Base-by-base conservation (phyloP, 1,284 basidiomycete species). In the Malassezia arunalokei region DNA sequence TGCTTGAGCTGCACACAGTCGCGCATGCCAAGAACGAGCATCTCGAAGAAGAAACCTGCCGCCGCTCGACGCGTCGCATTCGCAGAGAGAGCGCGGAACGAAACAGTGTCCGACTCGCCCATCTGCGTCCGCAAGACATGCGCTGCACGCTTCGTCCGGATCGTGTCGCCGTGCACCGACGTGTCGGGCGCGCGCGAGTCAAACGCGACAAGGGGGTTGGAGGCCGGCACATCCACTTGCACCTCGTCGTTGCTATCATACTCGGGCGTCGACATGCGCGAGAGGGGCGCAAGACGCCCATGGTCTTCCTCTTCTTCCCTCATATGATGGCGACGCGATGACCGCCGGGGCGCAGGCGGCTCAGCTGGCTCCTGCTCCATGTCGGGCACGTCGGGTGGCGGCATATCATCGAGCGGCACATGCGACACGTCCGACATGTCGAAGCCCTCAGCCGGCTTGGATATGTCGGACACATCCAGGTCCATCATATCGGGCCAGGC, bases 41-140 rank as follows among this genome's bases (percentile, higher is more conserved):
- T 76, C 75, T 98, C 92, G 69, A 96, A 98, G 79, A 98, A 98
- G 79, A 98, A 96, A 2, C 87, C 83, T 0, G 90, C 82, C 0
- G 91, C 89, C 3, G 90, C 92, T 41, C 88, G 82, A 47, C 87
- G 83, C 7, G 86, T 85, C 7, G 88, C 87, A 80, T 84, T 86
- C 63, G 82, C 77, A 2, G 85, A 79, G 76, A 85, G 80, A 64
- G 80, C 76, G 47, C 80, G 79, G 76, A 90, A 91, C 65, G 77
- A 75, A 73, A 81, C 83, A 9, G 51, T 45, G 15, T 46, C 32
- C 9, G 32, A 52, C 43, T 60, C 61, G 1, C 45, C 50, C 65
- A 49, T 53, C 40, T 17, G 63, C 62, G 39, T 73, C 66, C 24
- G 70, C 66, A 39, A 64, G 67, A 49, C 45, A 38, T 49, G 57